These are phyloP conservation scores for Sphenostylis stenocarpa DNA, from an alignment of 306 rosid species.

Conservation along the genomic window DNA sequence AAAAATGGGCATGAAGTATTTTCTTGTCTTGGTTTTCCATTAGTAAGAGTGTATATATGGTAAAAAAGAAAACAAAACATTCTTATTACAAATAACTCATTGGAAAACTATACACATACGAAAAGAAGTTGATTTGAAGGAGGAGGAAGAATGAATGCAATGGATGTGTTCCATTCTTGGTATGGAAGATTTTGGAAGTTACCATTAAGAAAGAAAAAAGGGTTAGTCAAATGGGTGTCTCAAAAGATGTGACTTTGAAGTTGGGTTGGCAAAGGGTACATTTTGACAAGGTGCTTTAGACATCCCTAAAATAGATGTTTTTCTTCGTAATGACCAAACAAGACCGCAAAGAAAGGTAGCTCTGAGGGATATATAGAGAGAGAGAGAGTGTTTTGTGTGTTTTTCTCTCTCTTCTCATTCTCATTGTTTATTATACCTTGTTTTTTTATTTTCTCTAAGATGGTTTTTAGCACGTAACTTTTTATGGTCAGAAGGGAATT, in stretches of 20 bases:
- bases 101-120: constrained; percentile 5
- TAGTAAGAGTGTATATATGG: not conserved
- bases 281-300: constrained; percentile 33
- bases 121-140: not conserved
- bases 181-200: constrained; percentile 38
- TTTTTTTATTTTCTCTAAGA: not conserved
- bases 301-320: constrained; percentile 41
- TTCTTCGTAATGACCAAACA: constrained; percentile 28
- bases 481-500: constrained; percentile 53
- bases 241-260: constrained; percentile 53
- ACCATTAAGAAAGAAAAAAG: constrained; percentile 43
- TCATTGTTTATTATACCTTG: not conserved
- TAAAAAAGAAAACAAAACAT: not conserved
- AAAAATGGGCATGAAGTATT: not conserved
- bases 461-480: constrained; percentile 38
- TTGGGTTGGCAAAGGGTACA: constrained; percentile 37
- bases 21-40: constrained; percentile 2
- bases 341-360: constrained; percentile 23
- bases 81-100: not conserved
- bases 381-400: too few species aligned
- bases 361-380: too few species aligned
- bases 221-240: constrained; percentile 65
- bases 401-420: not conserved
- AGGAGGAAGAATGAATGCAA: constrained; percentile 4
- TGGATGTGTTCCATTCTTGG: not conserved